A percentile compares a stretch with the other conserved stretches of the same genome.
Evolutionary conservation across 768 basidiomycete genomes (phyloP).

Genomic region (Termitomyces sp.): DNA sequence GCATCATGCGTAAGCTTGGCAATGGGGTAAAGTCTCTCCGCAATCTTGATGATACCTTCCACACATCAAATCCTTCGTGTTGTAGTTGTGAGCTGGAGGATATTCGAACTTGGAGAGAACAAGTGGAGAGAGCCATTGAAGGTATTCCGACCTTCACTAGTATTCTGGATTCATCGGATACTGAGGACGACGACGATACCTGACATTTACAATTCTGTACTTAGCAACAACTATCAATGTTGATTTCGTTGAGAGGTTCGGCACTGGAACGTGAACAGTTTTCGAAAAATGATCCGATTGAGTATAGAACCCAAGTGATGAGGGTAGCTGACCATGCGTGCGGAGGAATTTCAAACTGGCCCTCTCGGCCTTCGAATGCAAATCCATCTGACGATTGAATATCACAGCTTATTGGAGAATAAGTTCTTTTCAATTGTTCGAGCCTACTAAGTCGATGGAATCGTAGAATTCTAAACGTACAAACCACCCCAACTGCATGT

Average conservation of each 20-base stretch:
- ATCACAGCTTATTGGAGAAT: background rate
- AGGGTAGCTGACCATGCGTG: background rate
- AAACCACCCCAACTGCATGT: background rate
- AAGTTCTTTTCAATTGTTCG: background rate
- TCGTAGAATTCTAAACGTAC: background rate
- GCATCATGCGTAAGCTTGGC: constrained; percentile 3
- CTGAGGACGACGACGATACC: background rate
- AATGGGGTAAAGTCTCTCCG: background rate
- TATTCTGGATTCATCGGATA: background rate
- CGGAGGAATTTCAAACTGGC: too few species aligned
- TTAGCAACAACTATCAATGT: too few species aligned
- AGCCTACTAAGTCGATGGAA: background rate
- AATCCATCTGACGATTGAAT: background rate
- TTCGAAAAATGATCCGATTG: background rate
- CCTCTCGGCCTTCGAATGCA: too few species aligned
- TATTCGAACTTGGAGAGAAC: background rate
- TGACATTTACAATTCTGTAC: background rate
- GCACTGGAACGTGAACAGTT: too few species aligned
- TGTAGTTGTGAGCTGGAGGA: background rate
- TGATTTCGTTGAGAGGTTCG: too few species aligned
- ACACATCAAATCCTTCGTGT: background rate
- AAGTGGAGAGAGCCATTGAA: background rate
- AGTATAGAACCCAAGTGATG: background rate
- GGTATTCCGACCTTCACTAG: constrained; percentile 3
- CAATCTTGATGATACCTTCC: constrained; percentile 4